These are phyloP conservation scores for Penicillium bialowiezense DNA, from an alignment of 495 filamentous ascomycete genomes.

Conservation along the genomic window DNA sequence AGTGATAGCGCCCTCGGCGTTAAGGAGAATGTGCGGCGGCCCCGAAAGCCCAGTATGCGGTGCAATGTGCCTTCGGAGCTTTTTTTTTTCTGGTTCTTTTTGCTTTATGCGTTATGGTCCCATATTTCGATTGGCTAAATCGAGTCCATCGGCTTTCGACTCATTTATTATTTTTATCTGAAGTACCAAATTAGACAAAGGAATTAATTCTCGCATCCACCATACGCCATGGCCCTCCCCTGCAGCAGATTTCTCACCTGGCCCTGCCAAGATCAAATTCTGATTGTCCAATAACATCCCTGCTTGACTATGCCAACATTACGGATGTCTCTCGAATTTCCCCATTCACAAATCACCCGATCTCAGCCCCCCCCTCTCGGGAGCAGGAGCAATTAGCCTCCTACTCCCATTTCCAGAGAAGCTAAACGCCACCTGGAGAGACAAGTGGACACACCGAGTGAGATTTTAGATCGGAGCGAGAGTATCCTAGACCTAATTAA, in stretches of 20 bases:
- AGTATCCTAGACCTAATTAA: constrained; percentile 1
- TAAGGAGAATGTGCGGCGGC: background rate
- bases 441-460: constrained; percentile 3
- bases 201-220: background rate
- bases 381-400: constrained; percentile 1
- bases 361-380: background rate
- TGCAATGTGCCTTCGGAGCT: constrained; percentile 5
- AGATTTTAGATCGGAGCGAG: constrained; percentile 2
- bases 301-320: background rate
- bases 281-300: constrained; percentile 9
- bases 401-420: background rate
- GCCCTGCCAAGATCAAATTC: constrained; percentile 5
- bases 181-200: background rate
- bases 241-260: constrained; percentile 6
- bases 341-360: constrained; percentile 4
- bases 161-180: constrained; percentile 1
- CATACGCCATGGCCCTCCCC: constrained; percentile 1
- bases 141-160: too few species aligned
- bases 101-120: background rate
- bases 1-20: background rate
- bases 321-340: constrained; percentile 2
- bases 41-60: background rate
- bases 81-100: constrained; percentile 4
- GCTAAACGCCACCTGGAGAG: constrained; percentile 10
- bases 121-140: too few species aligned